phyloP scores from a whole-genome alignment of 176 grass and related monocot species.

The Musa beccarii region DNA sequence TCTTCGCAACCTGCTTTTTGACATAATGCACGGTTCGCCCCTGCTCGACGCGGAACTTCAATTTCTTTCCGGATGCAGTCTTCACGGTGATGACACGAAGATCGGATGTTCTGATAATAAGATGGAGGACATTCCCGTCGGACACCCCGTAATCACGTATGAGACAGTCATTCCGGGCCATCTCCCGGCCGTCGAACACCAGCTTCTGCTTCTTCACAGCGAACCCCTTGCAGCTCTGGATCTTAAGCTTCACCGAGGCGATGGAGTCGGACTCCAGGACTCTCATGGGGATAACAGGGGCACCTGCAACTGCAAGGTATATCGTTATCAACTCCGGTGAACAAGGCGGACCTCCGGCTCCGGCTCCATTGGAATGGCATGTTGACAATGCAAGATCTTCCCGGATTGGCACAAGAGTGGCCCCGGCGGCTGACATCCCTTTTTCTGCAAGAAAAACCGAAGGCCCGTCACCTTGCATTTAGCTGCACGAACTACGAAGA shows the following conservation, averaged over 20 bases:
- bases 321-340: not conserved
- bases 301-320: not conserved
- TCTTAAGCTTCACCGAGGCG: not conserved
- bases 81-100: constrained; percentile 3
- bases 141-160: not conserved
- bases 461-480: not conserved
- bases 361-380: not conserved
- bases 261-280: constrained; percentile 6
- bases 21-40: not conserved
- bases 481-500: not conserved
- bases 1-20: not conserved
- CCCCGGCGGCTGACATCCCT: constrained; percentile 1
- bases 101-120: not conserved
- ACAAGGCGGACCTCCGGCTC: not conserved
- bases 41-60: not conserved
- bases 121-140: constrained; percentile 6
- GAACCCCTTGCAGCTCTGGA: constrained; percentile 1
- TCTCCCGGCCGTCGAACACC: not conserved
- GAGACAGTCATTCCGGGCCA: constrained; percentile 2
- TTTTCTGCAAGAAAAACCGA: not conserved
- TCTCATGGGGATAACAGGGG: not conserved
- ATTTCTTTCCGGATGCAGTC: constrained; percentile 1
- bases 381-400: not conserved
- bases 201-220: constrained; percentile 2
- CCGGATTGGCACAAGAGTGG: not conserved